Conservation (phyloP, 2,329 filamentous ascomycete genomes). For the Aspergillus pseudonomiae region DNA sequence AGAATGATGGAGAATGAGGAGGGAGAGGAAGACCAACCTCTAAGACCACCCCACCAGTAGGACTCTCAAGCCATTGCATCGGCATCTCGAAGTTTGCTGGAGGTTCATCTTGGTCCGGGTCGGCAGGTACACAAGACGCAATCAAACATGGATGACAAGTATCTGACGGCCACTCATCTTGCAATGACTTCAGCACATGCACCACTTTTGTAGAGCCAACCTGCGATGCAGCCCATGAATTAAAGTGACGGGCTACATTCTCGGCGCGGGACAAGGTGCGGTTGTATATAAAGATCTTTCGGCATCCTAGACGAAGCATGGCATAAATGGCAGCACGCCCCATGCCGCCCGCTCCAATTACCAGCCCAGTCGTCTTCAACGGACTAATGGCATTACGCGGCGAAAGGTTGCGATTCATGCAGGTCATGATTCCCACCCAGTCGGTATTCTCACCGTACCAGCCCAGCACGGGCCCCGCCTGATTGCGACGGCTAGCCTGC, state of each 20-base stretch:
- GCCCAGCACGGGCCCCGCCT: slow-evolving; percentile 43
- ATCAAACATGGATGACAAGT: slow-evolving; percentile 72
- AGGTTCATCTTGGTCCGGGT: slow-evolving; percentile 64
- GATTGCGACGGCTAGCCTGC: slow-evolving; percentile 46
- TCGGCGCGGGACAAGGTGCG: slow-evolving; percentile 69
- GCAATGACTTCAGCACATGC: slow-evolving; percentile 60
- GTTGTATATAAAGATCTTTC: slow-evolving; percentile 75
- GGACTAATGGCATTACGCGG: slow-evolving; percentile 57
- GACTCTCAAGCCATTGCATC: slow-evolving; percentile 68
- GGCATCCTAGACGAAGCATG: slow-evolving; percentile 75
- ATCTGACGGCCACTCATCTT: slow-evolving; percentile 66
- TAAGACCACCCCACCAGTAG: slow-evolving; percentile 74
- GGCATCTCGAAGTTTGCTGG: slow-evolving; percentile 73
- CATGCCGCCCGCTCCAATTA: slow-evolving; percentile 71
- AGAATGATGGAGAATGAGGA: not conserved
- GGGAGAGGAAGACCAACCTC: slow-evolving; percentile 53
- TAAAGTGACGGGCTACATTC: slow-evolving; percentile 70
- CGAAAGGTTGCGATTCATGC: slow-evolving; percentile 45
- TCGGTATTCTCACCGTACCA: slow-evolving; percentile 52
- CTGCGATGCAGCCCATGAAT: slow-evolving; percentile 50
- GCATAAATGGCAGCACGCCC: slow-evolving; percentile 76
- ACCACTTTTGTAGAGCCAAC: slow-evolving; percentile 42
- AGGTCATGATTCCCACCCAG: slow-evolving; percentile 48
- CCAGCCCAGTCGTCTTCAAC: slow-evolving; percentile 54
- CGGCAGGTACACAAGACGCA: slow-evolving; percentile 74